Conservation (phyloP, 1,139 yeast genomes). For the Taphrina communis region DNA sequence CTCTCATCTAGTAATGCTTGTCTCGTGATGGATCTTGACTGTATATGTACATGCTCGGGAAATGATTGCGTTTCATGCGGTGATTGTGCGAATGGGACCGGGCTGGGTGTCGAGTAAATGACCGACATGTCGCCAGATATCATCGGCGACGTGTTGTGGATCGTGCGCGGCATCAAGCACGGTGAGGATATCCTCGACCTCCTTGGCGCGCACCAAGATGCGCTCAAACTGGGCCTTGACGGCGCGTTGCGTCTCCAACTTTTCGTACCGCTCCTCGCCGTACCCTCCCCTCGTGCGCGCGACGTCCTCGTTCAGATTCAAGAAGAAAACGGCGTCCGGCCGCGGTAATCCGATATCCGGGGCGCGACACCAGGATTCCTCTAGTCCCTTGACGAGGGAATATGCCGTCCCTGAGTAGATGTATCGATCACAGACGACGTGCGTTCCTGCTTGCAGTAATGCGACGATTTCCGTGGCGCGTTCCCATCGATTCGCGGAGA, state of each 20-base stretch:
- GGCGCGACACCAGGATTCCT: conserved; percentile 72
- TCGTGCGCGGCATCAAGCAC: conserved; percentile 66
- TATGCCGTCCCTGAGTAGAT: conserved; percentile 93
- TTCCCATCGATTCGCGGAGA: conserved; percentile 97
- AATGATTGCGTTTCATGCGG: not conserved
- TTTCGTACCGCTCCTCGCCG: conserved; percentile 92
- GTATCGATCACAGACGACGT: conserved; percentile 80
- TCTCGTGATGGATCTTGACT: no score
- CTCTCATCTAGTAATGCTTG: no score
- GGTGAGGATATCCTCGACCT: conserved; percentile 39
- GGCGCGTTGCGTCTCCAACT: conserved; percentile 67
- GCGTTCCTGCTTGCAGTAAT: conserved; percentile 60
- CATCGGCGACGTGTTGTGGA: conserved; percentile 61
- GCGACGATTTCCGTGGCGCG: conserved; percentile 55
- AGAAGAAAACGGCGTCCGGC: conserved; percentile 83
- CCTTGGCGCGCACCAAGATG: not conserved
- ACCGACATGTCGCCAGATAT: conserved; percentile 47
- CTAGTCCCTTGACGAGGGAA: conserved; percentile 80
- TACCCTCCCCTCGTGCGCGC: conserved; percentile 73
- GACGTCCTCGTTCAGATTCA: conserved; percentile 63
- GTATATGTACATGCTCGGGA: no score
- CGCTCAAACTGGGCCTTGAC: conserved; percentile 65
- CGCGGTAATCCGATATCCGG: conserved; percentile 86
- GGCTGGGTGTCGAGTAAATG: conserved; percentile 1
- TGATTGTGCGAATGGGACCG: not conserved